phyloP scores from a whole-genome alignment of 306 rosid genomes.

The Begonia fuchsioides region DNA sequence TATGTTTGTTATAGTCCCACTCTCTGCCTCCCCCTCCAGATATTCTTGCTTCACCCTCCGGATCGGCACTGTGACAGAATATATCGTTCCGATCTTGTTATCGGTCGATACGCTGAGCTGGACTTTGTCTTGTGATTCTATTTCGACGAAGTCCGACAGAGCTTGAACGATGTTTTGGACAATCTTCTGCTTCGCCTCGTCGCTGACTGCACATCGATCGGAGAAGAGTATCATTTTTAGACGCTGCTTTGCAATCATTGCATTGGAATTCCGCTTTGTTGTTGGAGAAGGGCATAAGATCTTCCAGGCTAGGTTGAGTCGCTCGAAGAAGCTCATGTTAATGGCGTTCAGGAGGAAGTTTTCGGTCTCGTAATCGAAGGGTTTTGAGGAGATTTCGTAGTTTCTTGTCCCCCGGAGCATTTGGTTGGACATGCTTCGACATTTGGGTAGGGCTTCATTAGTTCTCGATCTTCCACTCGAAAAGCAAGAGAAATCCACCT shows the following conservation, averaged over 20 bases:
- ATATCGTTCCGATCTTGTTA: slow-evolving; percentile 79
- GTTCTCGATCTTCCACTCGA: slow-evolving; percentile 34
- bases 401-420: slow-evolving; percentile 23
- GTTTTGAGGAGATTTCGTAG: slow-evolving; percentile 29
- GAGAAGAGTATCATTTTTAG: slow-evolving; percentile 91
- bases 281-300: slow-evolving; percentile 66
- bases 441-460: slow-evolving; percentile 33
- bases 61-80: slow-evolving; percentile 88
- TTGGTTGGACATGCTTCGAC: slow-evolving; percentile 27
- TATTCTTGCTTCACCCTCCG: slow-evolving; percentile 85
- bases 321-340: slow-evolving; percentile 83
- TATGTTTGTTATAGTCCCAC: slow-evolving; percentile 63
- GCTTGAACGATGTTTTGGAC: slow-evolving; percentile 65
- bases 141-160: slow-evolving; percentile 89
- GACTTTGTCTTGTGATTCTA: slow-evolving; percentile 91
- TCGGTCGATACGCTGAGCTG: slow-evolving; percentile 80
- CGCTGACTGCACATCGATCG: slow-evolving; percentile 86
- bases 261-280: slow-evolving; percentile 58
- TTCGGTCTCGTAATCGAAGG: slow-evolving; percentile 36
- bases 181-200: slow-evolving; percentile 78
- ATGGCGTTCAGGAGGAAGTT: slow-evolving; percentile 75
- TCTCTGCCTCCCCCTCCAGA: slow-evolving; percentile 63
- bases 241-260: slow-evolving; percentile 87
- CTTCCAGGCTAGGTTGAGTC: slow-evolving; percentile 84
- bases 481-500: slow-evolving; percentile 51